A percentile compares a stretch with the other conserved stretches of the same genome.
Evolutionary conservation across 805 yeast genomes (phyloP).

Genomic region (Metschnikowia noctiluminum): DNA sequence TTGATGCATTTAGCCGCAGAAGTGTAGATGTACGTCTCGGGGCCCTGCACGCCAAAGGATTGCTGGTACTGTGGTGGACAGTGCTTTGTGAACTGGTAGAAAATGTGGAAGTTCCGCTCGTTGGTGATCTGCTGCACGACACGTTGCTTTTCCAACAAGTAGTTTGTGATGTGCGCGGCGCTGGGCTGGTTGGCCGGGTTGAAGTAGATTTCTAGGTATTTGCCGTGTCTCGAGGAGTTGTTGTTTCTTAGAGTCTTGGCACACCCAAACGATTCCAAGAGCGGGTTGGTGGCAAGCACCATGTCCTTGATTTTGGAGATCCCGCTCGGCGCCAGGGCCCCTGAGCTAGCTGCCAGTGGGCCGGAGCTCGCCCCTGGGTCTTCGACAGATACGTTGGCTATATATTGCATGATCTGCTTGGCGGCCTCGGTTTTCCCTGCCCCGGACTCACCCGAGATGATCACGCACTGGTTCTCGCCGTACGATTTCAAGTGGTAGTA

Average conservation of each 20-base stretch:
- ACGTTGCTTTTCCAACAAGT: conserved; percentile 89
- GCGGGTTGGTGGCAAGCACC: conserved; percentile 95
- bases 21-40: conserved; percentile 90
- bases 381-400: conserved; percentile 80
- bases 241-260: conserved; percentile 88
- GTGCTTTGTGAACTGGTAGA: conserved; percentile 91
- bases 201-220: conserved; percentile 88
- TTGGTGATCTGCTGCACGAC: conserved; percentile 91
- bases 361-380: conserved; percentile 21
- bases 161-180: conserved; percentile 94
- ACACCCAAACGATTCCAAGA: conserved; percentile 88
- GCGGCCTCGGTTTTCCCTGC: conserved; percentile 99
- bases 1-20: conserved; percentile 80
- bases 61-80: conserved; percentile 84
- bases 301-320: conserved; percentile 90
- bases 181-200: conserved; percentile 75
- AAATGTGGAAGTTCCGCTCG: conserved; percentile 96
- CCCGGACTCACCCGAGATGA: conserved; percentile 96
- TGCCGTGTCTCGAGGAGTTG: conserved; percentile 89
- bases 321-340: conserved; percentile 25
- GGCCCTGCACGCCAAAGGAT: conserved; percentile 84
- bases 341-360: background rate
- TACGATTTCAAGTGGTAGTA: conserved; percentile 92
- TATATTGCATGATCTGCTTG: conserved; percentile 94
- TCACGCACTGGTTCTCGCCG: conserved; percentile 93